Evolutionary conservation across 768 basidiomycete species (phyloP), one percentile per base, ranked within the genome.

Genomic region (Mycena vitilis): DNA sequence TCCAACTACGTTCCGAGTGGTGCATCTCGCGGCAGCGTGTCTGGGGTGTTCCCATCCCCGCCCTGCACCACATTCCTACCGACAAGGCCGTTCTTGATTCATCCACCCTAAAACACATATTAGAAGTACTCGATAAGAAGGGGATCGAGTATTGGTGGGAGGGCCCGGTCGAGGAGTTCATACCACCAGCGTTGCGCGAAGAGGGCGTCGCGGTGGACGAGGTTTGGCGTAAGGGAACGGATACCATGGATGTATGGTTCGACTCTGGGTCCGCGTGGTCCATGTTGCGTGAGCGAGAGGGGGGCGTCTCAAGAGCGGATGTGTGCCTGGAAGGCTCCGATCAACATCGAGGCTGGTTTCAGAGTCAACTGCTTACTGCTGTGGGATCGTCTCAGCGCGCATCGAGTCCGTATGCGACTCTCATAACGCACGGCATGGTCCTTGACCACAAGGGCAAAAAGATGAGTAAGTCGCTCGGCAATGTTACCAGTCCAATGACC

Each of bases 221-320:
- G 61, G 79, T 78, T 1, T 96, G 91, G 89, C 79, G 82, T 54
- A 96, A 95, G 77, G 92, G 96, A 11, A 90, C 88, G 3, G 97
- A 99, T 76, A 99, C 97, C 3, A 95, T 99, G 91, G 97, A 99
- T 77, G 97, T 99, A 18, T 99, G 97, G 97, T 99, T 98, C 73
- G 97, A 99, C 79, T 96, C 95, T 73, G 97, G 97, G 5, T 90
- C 93, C 3, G 94, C 96, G 5, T 99, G 97, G 97, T 90, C 94
- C 2, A 86, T 94, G 83, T 80, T 97, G 20, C 71, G 74, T 8
- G 80, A 81, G 59, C 40, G 73, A 64, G 52, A 76, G 82, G 25
- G 53, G 6, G 70, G 79, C 76, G 37, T 81, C 85, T 59, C 80
- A 83, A 47, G 60, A 49, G 94, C 96, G 1, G 96, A 99, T 74